Evolutionary conservation across 441 rosid genomes (phyloP).

Genomic region (Sinapis alba): DNA sequence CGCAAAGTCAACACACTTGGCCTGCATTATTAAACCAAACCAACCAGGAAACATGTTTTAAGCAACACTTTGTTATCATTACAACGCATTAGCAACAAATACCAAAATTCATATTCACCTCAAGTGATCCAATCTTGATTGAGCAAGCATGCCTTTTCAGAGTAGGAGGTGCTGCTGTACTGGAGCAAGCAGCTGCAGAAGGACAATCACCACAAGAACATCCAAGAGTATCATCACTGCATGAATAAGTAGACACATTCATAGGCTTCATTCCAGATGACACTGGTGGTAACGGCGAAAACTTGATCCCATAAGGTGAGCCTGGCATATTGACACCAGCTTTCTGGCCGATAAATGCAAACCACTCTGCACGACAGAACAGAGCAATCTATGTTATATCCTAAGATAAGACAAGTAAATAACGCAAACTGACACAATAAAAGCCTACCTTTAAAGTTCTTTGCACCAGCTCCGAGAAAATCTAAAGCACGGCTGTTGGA

Average conservation of each 20-base stretch:
- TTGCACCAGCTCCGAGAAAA: slow-evolving; percentile 89
- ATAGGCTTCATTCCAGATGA: slow-evolving; percentile 87
- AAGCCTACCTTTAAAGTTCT: slow-evolving; percentile 68
- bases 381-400: background rate
- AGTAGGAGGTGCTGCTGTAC: slow-evolving; percentile 55
- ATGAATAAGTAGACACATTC: slow-evolving; percentile 89
- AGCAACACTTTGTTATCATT: background rate
- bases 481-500: slow-evolving; percentile 87
- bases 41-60: slow-evolving; percentile 31
- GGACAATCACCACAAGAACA: slow-evolving; percentile 99
- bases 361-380: slow-evolving; percentile 73
- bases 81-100: background rate
- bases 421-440: background rate
- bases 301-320: slow-evolving; percentile 85
- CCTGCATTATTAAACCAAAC: slow-evolving; percentile 54
- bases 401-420: background rate
- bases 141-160: slow-evolving; percentile 64
- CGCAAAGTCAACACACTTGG: slow-evolving; percentile 76
- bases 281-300: slow-evolving; percentile 61
- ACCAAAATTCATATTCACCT: slow-evolving; percentile 48
- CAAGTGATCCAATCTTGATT: slow-evolving; percentile 74
- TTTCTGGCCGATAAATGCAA: slow-evolving; percentile 78
- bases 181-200: slow-evolving; percentile 75
- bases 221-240: slow-evolving; percentile 81
- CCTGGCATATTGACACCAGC: slow-evolving; percentile 71